Percentiles rank a stretch among this genome's conserved stretches.
These are phyloP conservation scores for Phlegmacium glaucopus DNA, from an alignment of 768 basidiomycete species.

Conservation along the genomic window DNA sequence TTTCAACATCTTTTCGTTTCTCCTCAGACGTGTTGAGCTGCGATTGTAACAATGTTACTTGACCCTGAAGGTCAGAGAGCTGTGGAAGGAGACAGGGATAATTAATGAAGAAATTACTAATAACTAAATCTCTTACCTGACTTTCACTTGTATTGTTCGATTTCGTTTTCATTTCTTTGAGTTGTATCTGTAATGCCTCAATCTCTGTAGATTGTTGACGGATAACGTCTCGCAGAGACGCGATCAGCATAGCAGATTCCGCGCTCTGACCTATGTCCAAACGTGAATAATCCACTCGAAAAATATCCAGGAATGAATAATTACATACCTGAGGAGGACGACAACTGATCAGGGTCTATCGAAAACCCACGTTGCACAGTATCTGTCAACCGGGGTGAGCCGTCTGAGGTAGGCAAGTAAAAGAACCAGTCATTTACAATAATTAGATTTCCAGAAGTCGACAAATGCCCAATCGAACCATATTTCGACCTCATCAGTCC, in stretches of 20 bases:
- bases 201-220: constrained; percentile 80
- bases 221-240: constrained; percentile 81
- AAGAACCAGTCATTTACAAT: constrained; percentile 55
- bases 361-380: constrained; percentile 73
- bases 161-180: constrained; percentile 37
- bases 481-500: constrained; percentile 71
- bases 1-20: constrained; percentile 80
- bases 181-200: constrained; percentile 57
- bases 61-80: constrained; percentile 43
- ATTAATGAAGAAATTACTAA: not conserved
- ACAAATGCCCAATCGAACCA: constrained; percentile 99
- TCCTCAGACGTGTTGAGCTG: constrained; percentile 52
- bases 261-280: constrained; percentile 53
- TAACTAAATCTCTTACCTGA: not conserved
- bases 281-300: not conserved
- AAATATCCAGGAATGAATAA: not conserved
- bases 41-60: constrained; percentile 42
- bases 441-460: constrained; percentile 98
- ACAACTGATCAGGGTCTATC: constrained; percentile 62
- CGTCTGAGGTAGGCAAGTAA: not conserved
- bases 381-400: constrained; percentile 37
- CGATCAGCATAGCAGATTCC: constrained; percentile 78
- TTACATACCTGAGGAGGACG: constrained; percentile 55
- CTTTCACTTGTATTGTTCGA: constrained; percentile 4
- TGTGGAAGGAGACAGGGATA: constrained; percentile 16